Percentiles rank a stretch among this genome's conserved stretches.
phyloP scores from a whole-genome alignment of 257 asterid species.

The Gynochthodes officinalis region DNA sequence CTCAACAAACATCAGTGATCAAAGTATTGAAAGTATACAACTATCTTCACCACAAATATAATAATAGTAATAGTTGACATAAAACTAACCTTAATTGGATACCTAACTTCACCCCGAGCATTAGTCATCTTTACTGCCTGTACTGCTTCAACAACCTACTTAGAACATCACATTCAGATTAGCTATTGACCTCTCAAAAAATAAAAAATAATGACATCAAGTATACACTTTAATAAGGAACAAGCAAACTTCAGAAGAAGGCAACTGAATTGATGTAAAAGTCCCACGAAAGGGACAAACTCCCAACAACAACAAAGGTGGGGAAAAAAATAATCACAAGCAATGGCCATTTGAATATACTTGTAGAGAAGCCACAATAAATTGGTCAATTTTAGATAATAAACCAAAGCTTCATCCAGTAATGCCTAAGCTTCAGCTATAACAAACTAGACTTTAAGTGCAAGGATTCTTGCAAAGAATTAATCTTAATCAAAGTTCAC shows the following conservation, averaged over 20 bases:
- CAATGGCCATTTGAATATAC: neutral
- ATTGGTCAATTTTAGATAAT: neutral
- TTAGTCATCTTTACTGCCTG: conserved; percentile 80
- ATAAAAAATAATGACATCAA: neutral
- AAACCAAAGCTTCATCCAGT: neutral
- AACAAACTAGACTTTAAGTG: neutral
- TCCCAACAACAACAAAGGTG: too few species aligned
- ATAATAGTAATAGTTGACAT: neutral
- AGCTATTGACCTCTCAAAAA: neutral
- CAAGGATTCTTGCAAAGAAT: neutral
- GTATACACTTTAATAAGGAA: neutral
- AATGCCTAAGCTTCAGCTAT: neutral
- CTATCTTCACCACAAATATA: conserved; percentile 4
- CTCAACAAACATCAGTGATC: neutral
- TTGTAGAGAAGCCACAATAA: neutral
- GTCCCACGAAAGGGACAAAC: neutral
- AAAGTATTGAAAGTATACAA: neutral
- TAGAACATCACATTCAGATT: neutral
- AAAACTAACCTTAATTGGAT: conserved; percentile 77
- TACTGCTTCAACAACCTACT: conserved; percentile 87
- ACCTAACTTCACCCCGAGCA: conserved; percentile 77
- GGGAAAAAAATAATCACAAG: neutral
- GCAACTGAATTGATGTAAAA: neutral
- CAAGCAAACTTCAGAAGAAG: neutral
- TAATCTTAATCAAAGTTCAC: neutral